phyloP scores from a whole-genome alignment of 805 yeast genomes.

The Starmerella floricola region DNA sequence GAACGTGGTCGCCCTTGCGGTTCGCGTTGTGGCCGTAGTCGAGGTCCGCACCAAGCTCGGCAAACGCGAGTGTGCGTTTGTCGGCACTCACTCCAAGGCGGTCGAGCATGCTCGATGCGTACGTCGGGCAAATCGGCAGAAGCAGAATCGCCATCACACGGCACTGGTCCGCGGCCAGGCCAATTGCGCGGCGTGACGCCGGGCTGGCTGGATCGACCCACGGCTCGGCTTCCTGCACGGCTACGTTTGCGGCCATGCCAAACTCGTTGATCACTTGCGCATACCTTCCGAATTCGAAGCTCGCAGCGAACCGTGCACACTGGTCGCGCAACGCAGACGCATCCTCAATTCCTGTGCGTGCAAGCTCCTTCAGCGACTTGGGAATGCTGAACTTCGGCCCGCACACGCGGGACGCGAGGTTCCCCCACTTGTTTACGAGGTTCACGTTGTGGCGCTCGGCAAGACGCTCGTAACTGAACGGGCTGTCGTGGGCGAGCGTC shows the following conservation, averaged over 20 bases:
- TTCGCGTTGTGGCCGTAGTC: conserved; percentile 51
- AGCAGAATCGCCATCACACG: conserved; percentile 56
- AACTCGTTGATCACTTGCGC: conserved; percentile 18
- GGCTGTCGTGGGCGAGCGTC: conserved; percentile 63
- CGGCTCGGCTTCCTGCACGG: conserved; percentile 61
- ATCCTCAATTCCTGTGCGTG: conserved; percentile 1
- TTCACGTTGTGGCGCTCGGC: conserved; percentile 32
- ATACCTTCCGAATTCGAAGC: conserved; percentile 48
- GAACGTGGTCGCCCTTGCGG: conserved; percentile 33
- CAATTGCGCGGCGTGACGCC: conserved; percentile 35
- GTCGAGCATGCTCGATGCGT: conserved; percentile 47
- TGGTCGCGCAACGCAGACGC: conserved; percentile 36
- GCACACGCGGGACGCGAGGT: conserved; percentile 60
- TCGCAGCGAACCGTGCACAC: conserved; percentile 42
- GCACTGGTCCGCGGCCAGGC: conserved; percentile 55
- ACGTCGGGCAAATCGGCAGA: conserved; percentile 61
- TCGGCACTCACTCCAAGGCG: conserved; percentile 42
- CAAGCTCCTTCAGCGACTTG: conserved; percentile 3
- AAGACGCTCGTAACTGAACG: conserved; percentile 57
- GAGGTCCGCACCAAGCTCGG: conserved; percentile 45
- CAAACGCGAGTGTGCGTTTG: conserved; percentile 35
- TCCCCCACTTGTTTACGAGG: conserved; percentile 73
- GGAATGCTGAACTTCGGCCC: conserved; percentile 52
- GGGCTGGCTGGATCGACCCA: conserved; percentile 41
- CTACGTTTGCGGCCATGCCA: conserved; percentile 41